phyloP scores from a whole-genome alignment of 116 monocot genomes.

The Thalassia testudinum region DNA sequence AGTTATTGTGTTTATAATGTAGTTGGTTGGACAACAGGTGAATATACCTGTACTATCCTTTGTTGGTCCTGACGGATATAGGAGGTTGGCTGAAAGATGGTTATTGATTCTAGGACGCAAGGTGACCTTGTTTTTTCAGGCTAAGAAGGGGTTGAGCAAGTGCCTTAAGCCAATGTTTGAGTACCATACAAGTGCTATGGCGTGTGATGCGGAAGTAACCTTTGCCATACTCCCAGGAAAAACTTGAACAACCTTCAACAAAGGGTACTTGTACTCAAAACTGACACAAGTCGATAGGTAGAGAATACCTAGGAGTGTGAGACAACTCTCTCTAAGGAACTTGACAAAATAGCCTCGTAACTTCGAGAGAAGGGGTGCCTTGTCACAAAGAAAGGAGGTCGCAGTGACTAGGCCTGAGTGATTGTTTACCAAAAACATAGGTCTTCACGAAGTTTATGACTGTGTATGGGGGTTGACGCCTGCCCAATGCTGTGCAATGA shows the following conservation, averaged over 20 bases:
- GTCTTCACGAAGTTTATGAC: neutral
- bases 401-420: neutral
- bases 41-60: too few relatives aligned
- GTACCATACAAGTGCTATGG: too few relatives aligned
- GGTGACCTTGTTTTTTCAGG: slow-evolving; percentile 6
- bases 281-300: neutral
- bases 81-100: slow-evolving; percentile 1
- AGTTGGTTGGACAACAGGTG: too few relatives aligned
- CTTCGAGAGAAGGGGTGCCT: slow-evolving; percentile 1
- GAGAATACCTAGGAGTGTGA: slow-evolving; percentile 1
- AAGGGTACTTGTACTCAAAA: slow-evolving; percentile 1
- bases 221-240: slow-evolving; percentile 6
- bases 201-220: slow-evolving; percentile 1
- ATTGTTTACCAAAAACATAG: slow-evolving; percentile 1
- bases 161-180: slow-evolving; percentile 6
- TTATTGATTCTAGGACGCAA: neutral
- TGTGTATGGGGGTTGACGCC: neutral
- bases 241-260: slow-evolving; percentile 1
- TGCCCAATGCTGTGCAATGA: neutral
- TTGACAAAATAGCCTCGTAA: neutral
- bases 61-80: neutral
- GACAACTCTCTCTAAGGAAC: slow-evolving; percentile 2
- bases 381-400: neutral
- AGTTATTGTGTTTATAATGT: too few relatives aligned
- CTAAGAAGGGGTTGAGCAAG: slow-evolving; percentile 9